These are phyloP conservation scores for Terana coerulea DNA, from an alignment of 768 basidiomycete genomes.

Conservation along the genomic window DNA sequence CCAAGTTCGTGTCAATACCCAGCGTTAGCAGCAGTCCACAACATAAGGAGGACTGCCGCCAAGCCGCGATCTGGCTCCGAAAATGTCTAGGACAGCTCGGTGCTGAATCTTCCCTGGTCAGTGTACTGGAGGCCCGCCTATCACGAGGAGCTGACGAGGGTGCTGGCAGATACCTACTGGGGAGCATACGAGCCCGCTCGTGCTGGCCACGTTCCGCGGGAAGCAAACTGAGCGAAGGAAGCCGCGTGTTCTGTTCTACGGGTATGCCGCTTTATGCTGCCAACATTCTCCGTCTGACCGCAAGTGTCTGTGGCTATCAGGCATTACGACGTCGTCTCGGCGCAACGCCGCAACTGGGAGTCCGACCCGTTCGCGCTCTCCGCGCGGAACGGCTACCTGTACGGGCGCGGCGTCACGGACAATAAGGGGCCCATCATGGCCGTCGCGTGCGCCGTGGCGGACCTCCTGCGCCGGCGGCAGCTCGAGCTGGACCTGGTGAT, in stretches of 20 bases:
- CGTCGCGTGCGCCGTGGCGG: conserved; percentile 84
- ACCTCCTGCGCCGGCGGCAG: conserved; percentile 64
- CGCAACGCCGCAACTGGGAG: conserved; percentile 69
- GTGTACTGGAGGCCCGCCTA: conserved; percentile 15
- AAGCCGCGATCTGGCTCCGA: conserved; percentile 90
- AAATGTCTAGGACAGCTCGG: conserved; percentile 88
- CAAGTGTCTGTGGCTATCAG: conserved; percentile 32
- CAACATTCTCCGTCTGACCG: not conserved
- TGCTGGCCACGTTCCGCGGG: conserved; percentile 83
- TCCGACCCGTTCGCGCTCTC: conserved; percentile 80
- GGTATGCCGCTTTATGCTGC: conserved; percentile 37
- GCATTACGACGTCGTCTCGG: conserved; percentile 96
- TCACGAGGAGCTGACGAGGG: not conserved
- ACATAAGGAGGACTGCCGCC: conserved; percentile 85
- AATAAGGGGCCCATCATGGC: conserved; percentile 96
- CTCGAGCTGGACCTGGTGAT: conserved; percentile 87
- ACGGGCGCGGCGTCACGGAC: conserved; percentile 89
- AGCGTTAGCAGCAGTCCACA: conserved; percentile 71
- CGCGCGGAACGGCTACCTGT: conserved; percentile 85
- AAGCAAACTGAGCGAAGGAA: conserved; percentile 51
- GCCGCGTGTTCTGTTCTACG: conserved; percentile 87
- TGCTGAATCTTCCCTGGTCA: conserved; percentile 71
- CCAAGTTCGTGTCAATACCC: conserved; percentile 83
- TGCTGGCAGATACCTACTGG: conserved; percentile 63
- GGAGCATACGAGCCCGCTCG: conserved; percentile 79